Evolutionary conservation across 768 basidiomycete genomes (phyloP).

Genomic region (Rhizopogon salebrosus): DNA sequence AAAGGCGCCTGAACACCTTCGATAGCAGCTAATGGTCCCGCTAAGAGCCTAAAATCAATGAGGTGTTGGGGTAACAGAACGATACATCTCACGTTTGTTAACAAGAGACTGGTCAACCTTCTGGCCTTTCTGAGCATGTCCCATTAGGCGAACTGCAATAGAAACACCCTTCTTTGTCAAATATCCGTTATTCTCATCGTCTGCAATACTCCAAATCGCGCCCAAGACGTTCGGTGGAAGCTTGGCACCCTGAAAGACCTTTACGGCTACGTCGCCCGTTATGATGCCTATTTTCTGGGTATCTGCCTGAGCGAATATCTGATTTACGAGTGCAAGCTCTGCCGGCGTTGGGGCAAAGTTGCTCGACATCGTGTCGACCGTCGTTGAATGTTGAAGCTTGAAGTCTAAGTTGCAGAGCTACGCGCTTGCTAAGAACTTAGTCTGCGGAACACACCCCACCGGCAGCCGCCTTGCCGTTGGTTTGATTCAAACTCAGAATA

Average conservation of each 20-base stretch:
- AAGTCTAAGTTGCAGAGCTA: constrained; percentile 21
- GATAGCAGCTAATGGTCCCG: constrained; percentile 79
- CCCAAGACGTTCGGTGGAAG: constrained; percentile 75
- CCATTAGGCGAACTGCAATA: constrained; percentile 85
- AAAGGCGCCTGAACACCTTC: constrained; percentile 54
- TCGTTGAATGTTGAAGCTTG: constrained; percentile 5
- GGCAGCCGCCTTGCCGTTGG: constrained; percentile 3
- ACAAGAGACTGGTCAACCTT: constrained; percentile 56
- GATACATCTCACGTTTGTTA: constrained; percentile 56
- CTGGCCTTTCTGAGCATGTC: constrained; percentile 87
- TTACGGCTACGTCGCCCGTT: constrained; percentile 88
- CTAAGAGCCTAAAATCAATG: constrained; percentile 36
- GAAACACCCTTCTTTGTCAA: constrained; percentile 86
- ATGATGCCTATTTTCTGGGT: constrained; percentile 76
- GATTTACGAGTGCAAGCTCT: constrained; percentile 58
- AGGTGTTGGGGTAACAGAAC: background rate
- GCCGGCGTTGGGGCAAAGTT: constrained; percentile 41
- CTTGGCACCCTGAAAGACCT: constrained; percentile 78
- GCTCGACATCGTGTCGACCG: constrained; percentile 29
- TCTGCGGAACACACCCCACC: too few relatives aligned
- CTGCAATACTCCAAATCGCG: constrained; percentile 91
- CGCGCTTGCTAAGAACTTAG: constrained; percentile 8
- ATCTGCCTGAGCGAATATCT: constrained; percentile 72
- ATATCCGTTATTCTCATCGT: constrained; percentile 91
- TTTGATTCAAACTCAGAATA: constrained; percentile 3